Base-by-base conservation (phyloP, 352 stramenopile genomes). In the Phytopythium kandeliae region DNA sequence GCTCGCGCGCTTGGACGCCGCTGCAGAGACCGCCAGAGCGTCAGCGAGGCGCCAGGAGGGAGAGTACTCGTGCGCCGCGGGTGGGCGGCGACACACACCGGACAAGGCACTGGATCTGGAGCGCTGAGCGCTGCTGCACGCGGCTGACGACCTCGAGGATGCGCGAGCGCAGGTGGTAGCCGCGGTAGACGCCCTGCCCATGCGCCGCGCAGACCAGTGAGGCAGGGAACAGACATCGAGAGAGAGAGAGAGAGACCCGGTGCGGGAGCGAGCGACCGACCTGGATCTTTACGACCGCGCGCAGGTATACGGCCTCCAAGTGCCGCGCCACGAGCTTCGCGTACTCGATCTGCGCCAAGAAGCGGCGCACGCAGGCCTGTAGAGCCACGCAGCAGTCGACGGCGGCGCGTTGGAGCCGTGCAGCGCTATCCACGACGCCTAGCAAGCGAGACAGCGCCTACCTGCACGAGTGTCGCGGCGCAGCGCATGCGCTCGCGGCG, bases 21-120 rank as follows among this genome's bases (percentile, higher is more conserved):
- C 74, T 82, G 51, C 26, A 24, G 6, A 21, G 26, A 17, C 7
- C 26, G 10, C n/a, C n/a, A n/a, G n/a, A n/a, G n/a, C n/a, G n/a
- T n/a, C n/a, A n/a, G n/a, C n/a, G n/a, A n/a, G n/a, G n/a, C n/a
- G n/a, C n/a, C n/a, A n/a, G n/a, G n/a, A n/a, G n/a, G n/a, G n/a
- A n/a, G n/a, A n/a, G n/a, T n/a, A n/a, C n/a, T n/a, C n/a, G n/a
- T n/a, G n/a, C n/a, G n/a, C n/a, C n/a, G n/a, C n/a, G n/a, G 6
- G 24, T 47, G 13, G 19, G 26, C 16, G 48, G 17, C 12, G 25
- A 24, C 28, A 62, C 58, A 12, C 57, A 82, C 71, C 71, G 71
- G 30, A 86, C 69, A 15, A 86, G 54, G 36, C 65, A 61, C 35
- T 86, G 74, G 52, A 84, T 84, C 44, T 84, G 74, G 9, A 86